These are phyloP conservation scores for Diaporthe sp. DNA, from an alignment of 2,329 filamentous ascomycete species.

Conservation along the genomic window DNA sequence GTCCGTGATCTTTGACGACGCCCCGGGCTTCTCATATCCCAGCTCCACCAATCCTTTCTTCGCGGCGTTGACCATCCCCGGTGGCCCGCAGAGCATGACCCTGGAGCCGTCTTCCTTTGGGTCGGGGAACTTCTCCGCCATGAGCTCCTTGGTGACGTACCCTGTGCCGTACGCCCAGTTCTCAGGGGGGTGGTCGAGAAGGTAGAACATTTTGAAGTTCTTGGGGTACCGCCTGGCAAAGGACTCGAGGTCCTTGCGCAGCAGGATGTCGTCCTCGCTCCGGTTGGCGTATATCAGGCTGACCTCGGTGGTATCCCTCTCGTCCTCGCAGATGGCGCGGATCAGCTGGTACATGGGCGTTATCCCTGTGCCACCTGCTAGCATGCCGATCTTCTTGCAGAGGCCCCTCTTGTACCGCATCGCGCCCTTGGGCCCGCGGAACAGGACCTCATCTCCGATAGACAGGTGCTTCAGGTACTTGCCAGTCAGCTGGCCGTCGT, in stretches of 20 bases:
- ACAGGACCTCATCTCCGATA: constrained; percentile 59
- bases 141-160: constrained; percentile 61
- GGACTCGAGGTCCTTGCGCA: constrained; percentile 64
- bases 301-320: constrained; percentile 65
- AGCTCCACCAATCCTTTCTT: constrained; percentile 61
- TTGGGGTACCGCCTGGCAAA: constrained; percentile 61
- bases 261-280: constrained; percentile 67
- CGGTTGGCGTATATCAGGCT: constrained; percentile 70
- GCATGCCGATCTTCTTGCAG: constrained; percentile 61
- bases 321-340: constrained; percentile 70
- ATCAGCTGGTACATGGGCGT: constrained; percentile 72
- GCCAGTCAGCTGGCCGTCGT: constrained; percentile 60
- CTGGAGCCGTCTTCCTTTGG: constrained; percentile 56
- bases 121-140: constrained; percentile 59
- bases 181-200: constrained; percentile 59
- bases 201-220: constrained; percentile 66
- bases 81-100: constrained; percentile 69
- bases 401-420: constrained; percentile 61
- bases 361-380: constrained; percentile 63
- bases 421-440: constrained; percentile 67
- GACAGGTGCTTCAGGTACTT: constrained; percentile 58
- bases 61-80: constrained; percentile 67
- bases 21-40: constrained; percentile 62
- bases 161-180: constrained; percentile 61
- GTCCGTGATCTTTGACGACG: constrained; percentile 62